phyloP scores from a whole-genome alignment of 2,329 filamentous ascomycete genomes.

The Cercospora sesami region DNA sequence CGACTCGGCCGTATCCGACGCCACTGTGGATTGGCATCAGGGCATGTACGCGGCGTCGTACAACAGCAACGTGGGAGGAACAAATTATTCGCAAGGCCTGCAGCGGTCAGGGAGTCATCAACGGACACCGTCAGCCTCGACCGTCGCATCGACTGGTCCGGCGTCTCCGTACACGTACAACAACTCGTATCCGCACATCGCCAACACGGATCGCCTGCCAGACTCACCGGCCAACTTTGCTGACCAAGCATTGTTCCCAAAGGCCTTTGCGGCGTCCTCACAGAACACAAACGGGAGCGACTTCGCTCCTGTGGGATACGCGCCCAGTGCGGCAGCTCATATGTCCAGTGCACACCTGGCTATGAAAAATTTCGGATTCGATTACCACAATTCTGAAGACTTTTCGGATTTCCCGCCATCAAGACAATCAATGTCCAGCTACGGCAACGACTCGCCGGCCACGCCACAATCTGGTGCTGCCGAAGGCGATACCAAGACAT shows the following conservation, averaged over 20 bases:
- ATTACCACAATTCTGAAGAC: conserved; percentile 53
- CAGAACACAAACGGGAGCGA: conserved; percentile 56
- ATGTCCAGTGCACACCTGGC: conserved; percentile 56
- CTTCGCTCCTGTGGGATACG: conserved; percentile 42
- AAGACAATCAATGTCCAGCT: conserved; percentile 60
- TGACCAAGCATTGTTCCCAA: conserved; percentile 48
- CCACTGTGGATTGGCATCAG: conserved; percentile 26
- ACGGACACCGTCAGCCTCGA: conserved; percentile 41
- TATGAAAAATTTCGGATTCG: conserved; percentile 61
- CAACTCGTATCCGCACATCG: conserved; percentile 44
- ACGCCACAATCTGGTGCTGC: conserved; percentile 56
- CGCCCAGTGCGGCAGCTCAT: conserved; percentile 36
- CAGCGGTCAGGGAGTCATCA: conserved; percentile 35
- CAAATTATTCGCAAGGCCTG: conserved; percentile 20
- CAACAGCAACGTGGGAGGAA: conserved; percentile 32
- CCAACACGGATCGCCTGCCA: conserved; percentile 48
- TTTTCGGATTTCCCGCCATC: conserved; percentile 56
- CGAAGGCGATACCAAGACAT: conserved; percentile 56
- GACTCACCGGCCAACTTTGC: conserved; percentile 42
- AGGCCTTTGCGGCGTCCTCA: conserved; percentile 57
- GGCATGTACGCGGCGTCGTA: conserved; percentile 26
- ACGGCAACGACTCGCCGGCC: conserved; percentile 61
- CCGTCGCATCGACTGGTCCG: conserved; percentile 48
- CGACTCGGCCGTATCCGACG: conserved; percentile 20
- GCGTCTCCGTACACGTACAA: conserved; percentile 46